phyloP scores from a whole-genome alignment of 78 protist genomes.

The Cavenderia fasciculata region DNA sequence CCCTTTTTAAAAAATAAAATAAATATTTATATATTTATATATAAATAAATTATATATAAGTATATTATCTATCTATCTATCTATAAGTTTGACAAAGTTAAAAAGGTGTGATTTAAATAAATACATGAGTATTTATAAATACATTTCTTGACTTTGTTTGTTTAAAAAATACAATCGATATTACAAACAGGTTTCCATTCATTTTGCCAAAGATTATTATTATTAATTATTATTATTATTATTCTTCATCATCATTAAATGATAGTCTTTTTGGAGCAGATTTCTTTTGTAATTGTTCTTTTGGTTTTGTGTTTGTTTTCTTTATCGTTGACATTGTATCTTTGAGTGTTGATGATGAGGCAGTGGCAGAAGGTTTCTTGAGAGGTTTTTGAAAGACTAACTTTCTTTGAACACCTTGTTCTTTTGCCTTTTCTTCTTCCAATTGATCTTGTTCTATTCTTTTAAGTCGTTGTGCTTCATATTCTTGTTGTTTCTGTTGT shows the following conservation, averaged over 20 bases:
- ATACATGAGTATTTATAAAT: no score
- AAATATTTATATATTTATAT: no score
- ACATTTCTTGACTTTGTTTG: no score
- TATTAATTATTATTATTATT: neutral
- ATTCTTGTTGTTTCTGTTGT: neutral
- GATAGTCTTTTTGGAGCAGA: conserved; percentile 15
- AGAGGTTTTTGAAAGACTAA: conserved; percentile 39
- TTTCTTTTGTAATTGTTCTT: neutral
- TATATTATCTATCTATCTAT: no score
- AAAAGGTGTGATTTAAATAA: no score
- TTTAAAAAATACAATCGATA: no score
- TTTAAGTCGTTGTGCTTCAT: neutral
- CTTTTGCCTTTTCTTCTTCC: conserved; percentile 15
- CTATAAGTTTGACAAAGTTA: no score
- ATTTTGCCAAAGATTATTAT: no score
- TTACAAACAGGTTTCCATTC: no score
- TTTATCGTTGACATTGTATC: neutral
- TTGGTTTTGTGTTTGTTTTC: conserved; percentile 14
- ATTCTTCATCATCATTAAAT: conserved; percentile 18
- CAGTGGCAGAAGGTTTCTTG: neutral
- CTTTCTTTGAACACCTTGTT: conserved; percentile 16
- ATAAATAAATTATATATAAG: no score
- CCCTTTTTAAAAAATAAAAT: no score
- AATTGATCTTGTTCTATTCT: conserved; percentile 1
- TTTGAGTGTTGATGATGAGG: conserved; percentile 1